These are phyloP conservation scores for Debaryomyces psychrophilus DNA, from an alignment of 1,139 yeast genomes.

Conservation along the genomic window DNA sequence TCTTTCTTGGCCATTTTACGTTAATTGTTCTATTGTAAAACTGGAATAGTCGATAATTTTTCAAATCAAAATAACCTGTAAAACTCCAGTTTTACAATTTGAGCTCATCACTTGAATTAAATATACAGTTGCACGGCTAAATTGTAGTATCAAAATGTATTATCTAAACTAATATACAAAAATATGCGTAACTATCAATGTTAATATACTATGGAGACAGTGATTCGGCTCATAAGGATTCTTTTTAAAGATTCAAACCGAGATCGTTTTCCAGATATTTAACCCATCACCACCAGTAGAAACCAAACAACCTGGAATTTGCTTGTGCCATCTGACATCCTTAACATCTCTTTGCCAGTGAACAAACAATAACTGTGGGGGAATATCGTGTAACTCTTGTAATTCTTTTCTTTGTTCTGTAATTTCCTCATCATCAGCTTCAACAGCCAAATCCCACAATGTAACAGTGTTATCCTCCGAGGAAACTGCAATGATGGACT, in stretches of 20 bases:
- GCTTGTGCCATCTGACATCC: constrained; percentile 97
- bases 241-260: constrained; percentile 54
- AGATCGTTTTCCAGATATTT: constrained; percentile 94
- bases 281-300: constrained; percentile 96
- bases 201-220: neutral
- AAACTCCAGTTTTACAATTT: constrained; percentile 1
- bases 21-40: neutral
- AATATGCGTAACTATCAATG: neutral
- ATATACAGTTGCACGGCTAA: neutral
- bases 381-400: constrained; percentile 84
- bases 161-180: constrained; percentile 8
- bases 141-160: constrained; percentile 3
- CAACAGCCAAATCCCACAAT: constrained; percentile 95
- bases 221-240: neutral
- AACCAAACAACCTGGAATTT: constrained; percentile 93
- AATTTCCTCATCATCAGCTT: constrained; percentile 94
- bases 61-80: neutral
- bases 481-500: constrained; percentile 91
- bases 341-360: constrained; percentile 98
- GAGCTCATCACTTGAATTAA: neutral
- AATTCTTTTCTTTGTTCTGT: constrained; percentile 72
- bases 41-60: constrained; percentile 2
- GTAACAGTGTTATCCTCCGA: constrained; percentile 97
- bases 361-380: constrained; percentile 93
- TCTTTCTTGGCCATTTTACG: constrained; percentile 80